Evolutionary conservation across 768 basidiomycete genomes (phyloP).

Genomic region (Gyrodon lividus): DNA sequence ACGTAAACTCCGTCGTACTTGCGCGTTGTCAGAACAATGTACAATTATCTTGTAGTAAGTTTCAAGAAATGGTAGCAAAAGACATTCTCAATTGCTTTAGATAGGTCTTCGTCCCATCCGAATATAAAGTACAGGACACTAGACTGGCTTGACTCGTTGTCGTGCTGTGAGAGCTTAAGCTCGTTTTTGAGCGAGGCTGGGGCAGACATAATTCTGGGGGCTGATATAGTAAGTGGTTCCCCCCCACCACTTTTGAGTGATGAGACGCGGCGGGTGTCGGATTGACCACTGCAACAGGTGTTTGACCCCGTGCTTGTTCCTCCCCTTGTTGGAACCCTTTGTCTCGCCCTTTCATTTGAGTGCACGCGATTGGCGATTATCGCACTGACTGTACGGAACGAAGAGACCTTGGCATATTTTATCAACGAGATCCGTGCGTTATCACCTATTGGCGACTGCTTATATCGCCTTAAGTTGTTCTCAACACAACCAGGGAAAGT

Average conservation of each 20-base stretch:
- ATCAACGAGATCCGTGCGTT: conserved; percentile 32
- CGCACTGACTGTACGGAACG: conserved; percentile 53
- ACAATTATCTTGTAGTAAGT: conserved; percentile 66
- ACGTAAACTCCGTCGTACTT: conserved; percentile 64
- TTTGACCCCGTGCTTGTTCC: conserved; percentile 66
- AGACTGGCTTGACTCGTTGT: conserved; percentile 68
- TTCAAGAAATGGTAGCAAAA: background rate
- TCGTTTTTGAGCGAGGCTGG: conserved; percentile 39
- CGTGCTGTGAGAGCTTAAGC: conserved; percentile 20
- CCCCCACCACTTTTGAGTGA: background rate
- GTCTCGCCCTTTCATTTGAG: conserved; percentile 25
- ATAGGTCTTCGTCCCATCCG: conserved; percentile 52
- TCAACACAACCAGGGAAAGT: conserved; percentile 13
- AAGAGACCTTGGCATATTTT: conserved; percentile 50
- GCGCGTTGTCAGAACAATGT: conserved; percentile 59
- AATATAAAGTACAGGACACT: conserved; percentile 45
- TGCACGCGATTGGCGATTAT: conserved; percentile 28
- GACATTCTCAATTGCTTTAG: conserved; percentile 33
- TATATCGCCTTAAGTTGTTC: background rate
- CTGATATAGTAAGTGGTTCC: conserved; percentile 53
- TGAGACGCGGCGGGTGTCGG: background rate
- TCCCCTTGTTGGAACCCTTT: conserved; percentile 51
- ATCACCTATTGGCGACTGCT: background rate
- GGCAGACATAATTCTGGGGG: conserved; percentile 65
- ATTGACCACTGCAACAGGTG: conserved; percentile 43